Conservation (phyloP, 2,329 filamentous ascomycete genomes). For the Calonectria naviculata region DNA sequence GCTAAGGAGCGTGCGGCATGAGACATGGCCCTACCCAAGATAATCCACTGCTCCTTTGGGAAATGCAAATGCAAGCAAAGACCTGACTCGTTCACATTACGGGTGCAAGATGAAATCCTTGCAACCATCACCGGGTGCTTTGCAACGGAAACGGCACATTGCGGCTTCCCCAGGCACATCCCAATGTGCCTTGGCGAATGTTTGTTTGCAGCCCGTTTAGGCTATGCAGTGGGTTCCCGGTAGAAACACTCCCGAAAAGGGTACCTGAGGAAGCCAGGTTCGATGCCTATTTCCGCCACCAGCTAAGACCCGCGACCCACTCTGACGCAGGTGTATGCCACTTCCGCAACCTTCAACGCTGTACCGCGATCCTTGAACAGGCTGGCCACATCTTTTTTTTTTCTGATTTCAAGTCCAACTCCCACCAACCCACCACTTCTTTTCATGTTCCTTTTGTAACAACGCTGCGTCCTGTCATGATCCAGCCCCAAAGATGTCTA, state of each 20-base stretch:
- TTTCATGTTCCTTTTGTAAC: slow-evolving; percentile 2
- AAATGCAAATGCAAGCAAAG: background rate
- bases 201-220: background rate
- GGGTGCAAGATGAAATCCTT: background rate
- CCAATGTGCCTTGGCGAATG: background rate
- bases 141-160: background rate
- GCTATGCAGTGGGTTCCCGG: background rate
- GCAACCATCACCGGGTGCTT: too few relatives aligned
- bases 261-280: background rate
- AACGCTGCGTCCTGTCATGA: slow-evolving; percentile 30
- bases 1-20: background rate
- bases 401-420: background rate
- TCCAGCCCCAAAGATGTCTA: slow-evolving; percentile 55
- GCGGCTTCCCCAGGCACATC: background rate
- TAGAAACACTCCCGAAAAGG: background rate
- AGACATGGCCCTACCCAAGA: background rate
- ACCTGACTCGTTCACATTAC: background rate
- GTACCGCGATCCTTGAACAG: slow-evolving; percentile 11
- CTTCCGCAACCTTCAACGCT: slow-evolving; percentile 5
- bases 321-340: slow-evolving; percentile 38
- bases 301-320: slow-evolving; percentile 29
- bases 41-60: background rate
- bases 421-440: background rate
- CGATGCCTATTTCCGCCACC: slow-evolving; percentile 4
- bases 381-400: slow-evolving; percentile 17